phyloP scores from a whole-genome alignment of 2,329 filamentous ascomycete genomes.

The Penicillium paneum region DNA sequence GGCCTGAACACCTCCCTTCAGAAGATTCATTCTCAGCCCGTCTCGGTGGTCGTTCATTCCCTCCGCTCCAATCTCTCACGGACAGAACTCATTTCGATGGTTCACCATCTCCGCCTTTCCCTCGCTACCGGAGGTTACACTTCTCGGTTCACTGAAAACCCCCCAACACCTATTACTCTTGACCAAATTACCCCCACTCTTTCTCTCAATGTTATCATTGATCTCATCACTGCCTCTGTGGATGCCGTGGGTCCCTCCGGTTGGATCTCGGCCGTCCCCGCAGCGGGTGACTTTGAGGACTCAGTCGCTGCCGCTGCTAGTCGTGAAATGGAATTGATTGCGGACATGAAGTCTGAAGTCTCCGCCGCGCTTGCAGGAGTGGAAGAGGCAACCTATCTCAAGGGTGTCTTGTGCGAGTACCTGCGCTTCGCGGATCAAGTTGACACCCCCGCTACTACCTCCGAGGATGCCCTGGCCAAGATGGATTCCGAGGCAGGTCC shows the following conservation, averaged over 20 bases:
- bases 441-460: slow-evolving; percentile 13
- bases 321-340: slow-evolving; percentile 45
- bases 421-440: slow-evolving; percentile 41
- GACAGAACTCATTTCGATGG: slow-evolving; percentile 39
- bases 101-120: slow-evolving; percentile 44
- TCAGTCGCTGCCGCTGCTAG: slow-evolving; percentile 23
- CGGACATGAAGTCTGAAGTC: slow-evolving; percentile 49
- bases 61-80: slow-evolving; percentile 40
- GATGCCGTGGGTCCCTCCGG: slow-evolving; percentile 49
- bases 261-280: slow-evolving; percentile 43
- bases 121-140: slow-evolving; percentile 44
- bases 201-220: slow-evolving; percentile 39
- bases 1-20: slow-evolving; percentile 39
- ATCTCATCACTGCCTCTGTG: slow-evolving; percentile 44
- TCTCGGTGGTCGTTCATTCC: slow-evolving; percentile 29
- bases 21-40: slow-evolving; percentile 36
- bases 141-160: slow-evolving; percentile 42
- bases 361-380: slow-evolving; percentile 47
- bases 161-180: slow-evolving; percentile 35
- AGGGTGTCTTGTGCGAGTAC: slow-evolving; percentile 47
- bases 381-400: slow-evolving; percentile 48
- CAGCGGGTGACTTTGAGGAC: slow-evolving; percentile 27
- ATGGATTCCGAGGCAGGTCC: slow-evolving; percentile 12
- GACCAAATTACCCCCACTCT: slow-evolving; percentile 38
- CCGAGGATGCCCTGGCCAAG: slow-evolving; percentile 8